A percentile compares a stretch with the other conserved stretches of the same genome.
phyloP scores from a whole-genome alignment of 495 filamentous ascomycete species.

The Daldinia concentrica region DNA sequence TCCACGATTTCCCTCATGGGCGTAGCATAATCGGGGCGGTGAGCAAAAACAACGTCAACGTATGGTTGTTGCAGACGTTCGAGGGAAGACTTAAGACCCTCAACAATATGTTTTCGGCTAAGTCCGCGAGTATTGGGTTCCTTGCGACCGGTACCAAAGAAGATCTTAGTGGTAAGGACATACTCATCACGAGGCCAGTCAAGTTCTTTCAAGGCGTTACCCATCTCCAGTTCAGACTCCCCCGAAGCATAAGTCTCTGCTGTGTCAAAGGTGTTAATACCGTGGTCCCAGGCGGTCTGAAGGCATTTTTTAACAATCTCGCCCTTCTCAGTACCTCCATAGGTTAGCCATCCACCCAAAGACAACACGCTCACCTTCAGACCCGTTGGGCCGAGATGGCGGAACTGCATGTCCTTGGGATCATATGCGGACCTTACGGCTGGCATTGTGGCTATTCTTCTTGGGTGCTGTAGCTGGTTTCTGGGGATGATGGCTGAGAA shows the following conservation, averaged over 20 bases:
- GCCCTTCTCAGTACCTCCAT: slow-evolving; percentile 56
- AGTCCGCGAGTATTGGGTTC: slow-evolving; percentile 61
- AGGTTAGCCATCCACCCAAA: slow-evolving; percentile 68
- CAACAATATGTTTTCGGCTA: slow-evolving; percentile 58
- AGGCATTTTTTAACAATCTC: slow-evolving; percentile 54
- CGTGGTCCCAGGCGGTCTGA: slow-evolving; percentile 62
- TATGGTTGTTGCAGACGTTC: slow-evolving; percentile 56
- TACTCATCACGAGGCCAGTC: slow-evolving; percentile 58
- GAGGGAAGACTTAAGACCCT: slow-evolving; percentile 58
- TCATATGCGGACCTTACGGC: slow-evolving; percentile 53
- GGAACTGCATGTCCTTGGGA: slow-evolving; percentile 72
- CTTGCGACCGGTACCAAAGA: slow-evolving; percentile 57
- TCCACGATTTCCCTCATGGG: slow-evolving; percentile 63
- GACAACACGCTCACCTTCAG: slow-evolving; percentile 75
- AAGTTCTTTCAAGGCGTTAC: slow-evolving; percentile 59
- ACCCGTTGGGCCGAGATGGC: slow-evolving; percentile 72
- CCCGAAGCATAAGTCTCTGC: slow-evolving; percentile 62
- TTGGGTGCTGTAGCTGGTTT: slow-evolving; percentile 12
- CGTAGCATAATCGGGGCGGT: slow-evolving; percentile 55
- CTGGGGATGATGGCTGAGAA: slow-evolving; percentile 11
- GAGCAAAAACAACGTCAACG: slow-evolving; percentile 60
- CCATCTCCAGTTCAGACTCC: slow-evolving; percentile 64
- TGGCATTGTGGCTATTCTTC: slow-evolving; percentile 40
- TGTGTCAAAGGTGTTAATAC: slow-evolving; percentile 66
- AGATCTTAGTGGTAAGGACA: slow-evolving; percentile 55